These are phyloP conservation scores for Aspergillus mulundensis DNA, from an alignment of 495 filamentous ascomycete genomes.

Conservation along the genomic window DNA sequence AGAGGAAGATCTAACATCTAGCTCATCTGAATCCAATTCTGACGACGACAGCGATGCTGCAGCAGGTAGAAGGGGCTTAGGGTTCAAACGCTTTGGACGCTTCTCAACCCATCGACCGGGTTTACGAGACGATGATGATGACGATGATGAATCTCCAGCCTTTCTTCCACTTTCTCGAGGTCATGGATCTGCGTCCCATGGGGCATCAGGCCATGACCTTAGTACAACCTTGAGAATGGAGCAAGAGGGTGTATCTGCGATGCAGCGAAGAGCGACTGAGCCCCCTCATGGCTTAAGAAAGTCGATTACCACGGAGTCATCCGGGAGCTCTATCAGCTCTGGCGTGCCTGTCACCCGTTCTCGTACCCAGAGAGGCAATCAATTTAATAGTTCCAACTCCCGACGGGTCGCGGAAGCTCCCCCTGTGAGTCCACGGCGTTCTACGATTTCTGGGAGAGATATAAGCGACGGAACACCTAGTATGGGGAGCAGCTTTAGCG, in stretches of 20 bases:
- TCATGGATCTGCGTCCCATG: slow-evolving; percentile 20
- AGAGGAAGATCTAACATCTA: slow-evolving; percentile 35
- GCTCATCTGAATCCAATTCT: slow-evolving; percentile 45
- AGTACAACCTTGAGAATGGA: slow-evolving; percentile 56
- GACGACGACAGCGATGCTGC: slow-evolving; percentile 58
- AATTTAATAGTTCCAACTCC: slow-evolving; percentile 39
- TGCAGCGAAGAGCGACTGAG: slow-evolving; percentile 31
- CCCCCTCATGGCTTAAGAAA: slow-evolving; percentile 24
- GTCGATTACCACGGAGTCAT: slow-evolving; percentile 57
- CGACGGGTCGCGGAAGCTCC: slow-evolving; percentile 54
- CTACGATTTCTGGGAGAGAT: slow-evolving; percentile 52
- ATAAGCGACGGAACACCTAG: slow-evolving; percentile 86
- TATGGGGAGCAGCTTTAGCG: slow-evolving; percentile 97
- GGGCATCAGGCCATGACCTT: slow-evolving; percentile 45
- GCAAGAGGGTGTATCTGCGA: slow-evolving; percentile 43
- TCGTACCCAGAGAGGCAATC: slow-evolving; percentile 18
- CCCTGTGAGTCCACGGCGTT: slow-evolving; percentile 53
- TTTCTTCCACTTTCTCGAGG: slow-evolving; percentile 64
- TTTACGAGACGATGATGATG: slow-evolving; percentile 38
- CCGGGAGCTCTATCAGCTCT: slow-evolving; percentile 55
- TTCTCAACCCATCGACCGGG: slow-evolving; percentile 35
- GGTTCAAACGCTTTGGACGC: slow-evolving; percentile 37
- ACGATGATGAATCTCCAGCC: slow-evolving; percentile 55
- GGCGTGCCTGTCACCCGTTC: slow-evolving; percentile 24
- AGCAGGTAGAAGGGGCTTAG: slow-evolving; percentile 19